A percentile compares a stretch with the other conserved stretches of the same genome.
Conservation (phyloP, 1,284 basidiomycete species). For the Moesziomyces globuligerus region DNA sequence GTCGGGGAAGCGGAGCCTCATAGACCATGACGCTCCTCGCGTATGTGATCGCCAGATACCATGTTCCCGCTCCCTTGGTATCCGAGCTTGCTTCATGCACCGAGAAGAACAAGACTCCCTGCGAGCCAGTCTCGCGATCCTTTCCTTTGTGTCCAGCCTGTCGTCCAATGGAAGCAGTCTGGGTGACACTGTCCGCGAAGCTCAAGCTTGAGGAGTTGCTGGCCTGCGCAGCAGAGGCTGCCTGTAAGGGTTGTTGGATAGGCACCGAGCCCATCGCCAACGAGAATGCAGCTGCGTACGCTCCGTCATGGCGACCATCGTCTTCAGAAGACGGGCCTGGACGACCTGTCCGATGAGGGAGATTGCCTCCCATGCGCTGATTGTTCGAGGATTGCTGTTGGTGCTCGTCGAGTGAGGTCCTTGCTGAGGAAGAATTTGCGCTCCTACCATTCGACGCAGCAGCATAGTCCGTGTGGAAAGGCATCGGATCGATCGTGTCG, state of each 20-base stretch:
- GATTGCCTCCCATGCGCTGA: neutral
- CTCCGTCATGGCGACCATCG: slow-evolving; percentile 1
- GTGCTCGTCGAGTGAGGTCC: neutral
- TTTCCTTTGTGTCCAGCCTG: slow-evolving; percentile 29
- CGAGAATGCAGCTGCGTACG: slow-evolving; percentile 24
- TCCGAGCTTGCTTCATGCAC: slow-evolving; percentile 49
- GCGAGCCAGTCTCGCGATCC: slow-evolving; percentile 22
- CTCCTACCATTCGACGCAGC: neutral
- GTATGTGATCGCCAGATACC: slow-evolving; percentile 55
- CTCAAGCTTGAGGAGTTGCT: slow-evolving; percentile 38
- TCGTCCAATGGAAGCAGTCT: slow-evolving; percentile 19
- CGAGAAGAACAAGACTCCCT: slow-evolving; percentile 53
- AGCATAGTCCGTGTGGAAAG: neutral
- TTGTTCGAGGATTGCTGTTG: neutral
- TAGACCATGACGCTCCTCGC: slow-evolving; percentile 52
- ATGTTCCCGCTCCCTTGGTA: slow-evolving; percentile 51
- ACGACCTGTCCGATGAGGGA: neutral
- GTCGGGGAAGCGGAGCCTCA: slow-evolving; percentile 43
- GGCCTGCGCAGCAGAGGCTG: slow-evolving; percentile 10
- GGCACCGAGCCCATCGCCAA: slow-evolving; percentile 48
- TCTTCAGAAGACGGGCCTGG: neutral
- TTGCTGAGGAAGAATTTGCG: neutral
- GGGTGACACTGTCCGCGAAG: slow-evolving; percentile 41
- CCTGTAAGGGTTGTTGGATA: slow-evolving; percentile 29
- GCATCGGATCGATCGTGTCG: slow-evolving; percentile 6